Evolutionary conservation across 306 rosid genomes (phyloP).

Genomic region (Sicyos edulis): DNA sequence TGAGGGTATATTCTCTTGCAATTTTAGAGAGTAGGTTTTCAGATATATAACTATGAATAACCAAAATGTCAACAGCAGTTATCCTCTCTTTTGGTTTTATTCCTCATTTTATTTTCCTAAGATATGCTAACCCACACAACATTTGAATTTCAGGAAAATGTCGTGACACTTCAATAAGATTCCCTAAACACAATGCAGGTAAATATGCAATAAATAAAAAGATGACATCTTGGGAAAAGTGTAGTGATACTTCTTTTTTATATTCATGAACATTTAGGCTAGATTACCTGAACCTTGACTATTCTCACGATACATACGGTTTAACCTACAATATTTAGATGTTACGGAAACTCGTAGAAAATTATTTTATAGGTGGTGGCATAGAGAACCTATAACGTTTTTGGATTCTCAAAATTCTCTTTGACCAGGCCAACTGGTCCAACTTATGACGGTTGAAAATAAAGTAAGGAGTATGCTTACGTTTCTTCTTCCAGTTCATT

Average conservation of each 20-base stretch:
- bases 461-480: constrained; percentile 38
- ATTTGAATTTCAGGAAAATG: no score
- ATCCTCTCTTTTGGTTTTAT: neutral
- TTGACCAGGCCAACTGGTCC: no score
- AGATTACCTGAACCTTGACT: no score
- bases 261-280: no score
- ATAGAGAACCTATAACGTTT: no score
- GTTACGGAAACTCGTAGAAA: no score
- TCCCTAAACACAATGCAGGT: neutral
- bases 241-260: neutral
- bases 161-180: neutral
- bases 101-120: neutral
- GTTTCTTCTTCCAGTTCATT: constrained; percentile 99
- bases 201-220: neutral
- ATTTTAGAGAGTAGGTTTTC: neutral
- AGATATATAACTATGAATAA: constrained; percentile 3
- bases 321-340: no score
- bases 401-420: no score
- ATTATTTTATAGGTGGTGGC: no score
- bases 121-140: no score
- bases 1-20: neutral
- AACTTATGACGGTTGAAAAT: neutral
- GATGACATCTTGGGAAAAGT: neutral
- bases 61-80: neutral
- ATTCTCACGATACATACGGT: no score